A percentile compares a stretch with the other conserved stretches of the same genome.
These are phyloP conservation scores for Fistulifera pelliculosa DNA, from an alignment of 108 stramenopile genomes.

Conservation along the genomic window DNA sequence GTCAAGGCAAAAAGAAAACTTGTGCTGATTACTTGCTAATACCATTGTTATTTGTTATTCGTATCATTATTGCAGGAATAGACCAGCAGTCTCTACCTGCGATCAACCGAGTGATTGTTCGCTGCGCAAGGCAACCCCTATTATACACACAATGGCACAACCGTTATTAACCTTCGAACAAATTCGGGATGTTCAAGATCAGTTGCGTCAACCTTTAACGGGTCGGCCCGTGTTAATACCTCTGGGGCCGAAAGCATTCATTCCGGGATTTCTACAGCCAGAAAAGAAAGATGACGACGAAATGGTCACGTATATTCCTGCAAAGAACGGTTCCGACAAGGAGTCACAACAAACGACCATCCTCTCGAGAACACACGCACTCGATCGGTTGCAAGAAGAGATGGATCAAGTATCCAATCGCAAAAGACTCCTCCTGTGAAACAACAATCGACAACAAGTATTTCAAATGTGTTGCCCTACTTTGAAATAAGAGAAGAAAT, in stretches of 20 bases:
- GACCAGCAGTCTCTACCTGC: too few relatives aligned
- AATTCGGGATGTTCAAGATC: constrained; percentile 7
- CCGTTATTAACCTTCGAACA: constrained; percentile 7
- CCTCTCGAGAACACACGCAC: constrained; percentile 1
- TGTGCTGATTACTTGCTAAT: too few relatives aligned
- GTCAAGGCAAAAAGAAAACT: too few relatives aligned
- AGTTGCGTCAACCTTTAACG: constrained; percentile 5
- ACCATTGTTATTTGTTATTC: too few relatives aligned
- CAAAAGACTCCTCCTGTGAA: background rate
- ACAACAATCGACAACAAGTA: constrained; percentile 3
- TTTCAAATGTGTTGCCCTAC: constrained; percentile 7
- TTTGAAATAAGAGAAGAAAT: constrained; percentile 51
- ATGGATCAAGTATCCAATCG: constrained; percentile 1
- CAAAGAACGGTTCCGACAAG: background rate
- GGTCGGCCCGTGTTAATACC: constrained; percentile 30
- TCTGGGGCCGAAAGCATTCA: constrained; percentile 26
- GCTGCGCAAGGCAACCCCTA: too few relatives aligned
- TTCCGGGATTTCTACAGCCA: constrained; percentile 24
- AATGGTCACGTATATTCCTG: constrained; percentile 1
- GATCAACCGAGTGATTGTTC: too few relatives aligned
- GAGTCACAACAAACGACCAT: constrained; percentile 7
- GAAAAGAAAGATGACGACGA: constrained; percentile 1
- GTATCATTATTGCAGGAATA: too few relatives aligned
- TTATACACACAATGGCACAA: too few relatives aligned
- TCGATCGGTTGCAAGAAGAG: background rate